Base-by-base conservation (phyloP, 2,329 filamentous ascomycete species). In the Cercospora canescens region DNA sequence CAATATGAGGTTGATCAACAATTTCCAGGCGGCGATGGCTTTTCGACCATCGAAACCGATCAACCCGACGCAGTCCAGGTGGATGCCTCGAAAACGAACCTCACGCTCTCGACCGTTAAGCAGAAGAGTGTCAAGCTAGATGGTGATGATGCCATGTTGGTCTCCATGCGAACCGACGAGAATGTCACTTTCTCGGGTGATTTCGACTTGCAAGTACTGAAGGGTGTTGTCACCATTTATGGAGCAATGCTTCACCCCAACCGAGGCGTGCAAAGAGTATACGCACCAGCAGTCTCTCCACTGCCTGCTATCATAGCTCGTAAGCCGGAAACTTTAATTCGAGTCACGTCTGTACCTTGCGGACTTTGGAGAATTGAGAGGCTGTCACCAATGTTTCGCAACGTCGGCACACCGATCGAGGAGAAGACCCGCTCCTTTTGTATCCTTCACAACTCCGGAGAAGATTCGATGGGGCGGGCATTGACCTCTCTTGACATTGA, bases 271-370 rank as follows among this genome's bases (percentile, higher is more conserved):
- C 70, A 74, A 24, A 88, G 86, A 81, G 82, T 92, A 16, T 87
- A 87, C 75, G 89, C 90, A 16, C 87, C 91, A 1, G 84, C 86
- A 48, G 91, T 89, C 39, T 87, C 92, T 73, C 88, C 91, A 1
- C 77, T 94, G 1, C 90, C 90, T 1, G 86, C 90, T 0, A 82
- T 94, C 35, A 80, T 86, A 55, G 87, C 72, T 14, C 67, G 71
- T 26, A 70, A 68, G 32, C 75, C 76, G 28, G 78, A 75, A 14
- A 75, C 91, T 0, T 85, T 90, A 65, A 77, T 93, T 26, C 79
- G 84, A 35, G 76, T 88, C 4, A 83, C 86, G 59, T 82, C 85
- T 0, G 81, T 79, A 8, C 79, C 83, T 2, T 76, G 76, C 14
- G 80, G 80, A 0, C 69, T 93, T 11, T 81, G 82, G 16, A 79